Conservation (phyloP, 177 flowering plant species). For the Tripterygium wilfordii region DNA sequence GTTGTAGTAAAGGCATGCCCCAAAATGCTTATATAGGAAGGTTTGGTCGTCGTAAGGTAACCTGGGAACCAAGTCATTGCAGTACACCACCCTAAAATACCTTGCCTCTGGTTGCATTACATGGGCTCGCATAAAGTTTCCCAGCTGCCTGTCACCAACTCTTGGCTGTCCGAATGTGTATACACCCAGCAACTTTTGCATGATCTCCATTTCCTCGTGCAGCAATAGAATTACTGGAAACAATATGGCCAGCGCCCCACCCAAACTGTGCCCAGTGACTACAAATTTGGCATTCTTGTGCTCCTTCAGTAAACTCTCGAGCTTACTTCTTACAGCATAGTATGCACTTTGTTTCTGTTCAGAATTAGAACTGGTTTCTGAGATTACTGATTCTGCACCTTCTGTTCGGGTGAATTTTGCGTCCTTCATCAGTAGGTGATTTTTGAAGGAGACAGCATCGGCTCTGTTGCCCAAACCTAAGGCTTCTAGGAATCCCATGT, state of each 20-base stretch:
- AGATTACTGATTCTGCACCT: background rate
- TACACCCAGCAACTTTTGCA: slow-evolving; percentile 53
- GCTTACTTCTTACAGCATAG: slow-evolving; percentile 47
- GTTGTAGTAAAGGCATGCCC: slow-evolving; percentile 67
- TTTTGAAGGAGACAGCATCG: slow-evolving; percentile 32
- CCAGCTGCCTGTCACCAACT: slow-evolving; percentile 58
- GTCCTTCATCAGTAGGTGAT: slow-evolving; percentile 26
- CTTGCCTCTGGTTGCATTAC: slow-evolving; percentile 36
- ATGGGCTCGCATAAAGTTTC: slow-evolving; percentile 53
- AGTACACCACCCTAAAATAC: slow-evolving; percentile 78
- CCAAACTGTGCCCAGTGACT: slow-evolving; percentile 90
- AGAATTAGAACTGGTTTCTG: background rate
- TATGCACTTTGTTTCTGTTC: slow-evolving; percentile 36
- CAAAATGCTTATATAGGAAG: slow-evolving; percentile 81
- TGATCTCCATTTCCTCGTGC: slow-evolving; percentile 51
- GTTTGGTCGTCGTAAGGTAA: slow-evolving; percentile 71
- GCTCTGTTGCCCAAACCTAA: slow-evolving; percentile 71
- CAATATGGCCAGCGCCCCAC: slow-evolving; percentile 89
- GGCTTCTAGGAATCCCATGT: slow-evolving; percentile 89
- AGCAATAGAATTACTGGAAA: slow-evolving; percentile 61
- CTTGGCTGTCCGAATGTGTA: slow-evolving; percentile 94
- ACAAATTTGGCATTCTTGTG: slow-evolving; percentile 68
- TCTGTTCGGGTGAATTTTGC: too few species aligned
- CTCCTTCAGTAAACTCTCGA: slow-evolving; percentile 45
- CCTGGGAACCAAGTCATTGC: slow-evolving; percentile 87